These are phyloP conservation scores for Yarrowia divulgata DNA, from an alignment of 805 yeast species.

Conservation along the genomic window DNA sequence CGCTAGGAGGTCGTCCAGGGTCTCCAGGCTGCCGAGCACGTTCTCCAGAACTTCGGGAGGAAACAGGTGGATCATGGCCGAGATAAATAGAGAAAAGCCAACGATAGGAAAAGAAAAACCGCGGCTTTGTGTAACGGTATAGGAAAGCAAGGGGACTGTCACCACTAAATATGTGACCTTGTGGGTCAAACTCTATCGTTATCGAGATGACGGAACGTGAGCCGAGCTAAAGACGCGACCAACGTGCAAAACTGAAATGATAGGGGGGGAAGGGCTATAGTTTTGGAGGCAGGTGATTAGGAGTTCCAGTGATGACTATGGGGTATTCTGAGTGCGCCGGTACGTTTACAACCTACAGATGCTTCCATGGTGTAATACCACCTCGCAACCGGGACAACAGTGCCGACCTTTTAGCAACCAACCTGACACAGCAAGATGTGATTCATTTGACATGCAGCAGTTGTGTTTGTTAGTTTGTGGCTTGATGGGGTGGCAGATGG, in stretches of 20 bases:
- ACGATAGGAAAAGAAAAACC: too few species aligned
- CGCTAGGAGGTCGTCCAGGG: conserved; percentile 18
- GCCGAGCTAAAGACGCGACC: conserved; percentile 24
- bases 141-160: neutral
- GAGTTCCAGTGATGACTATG: too few species aligned
- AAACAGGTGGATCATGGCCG: conserved; percentile 19
- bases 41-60: conserved; percentile 24
- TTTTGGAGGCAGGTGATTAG: too few species aligned
- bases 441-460: neutral
- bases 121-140: neutral
- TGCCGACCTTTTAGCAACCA: neutral
- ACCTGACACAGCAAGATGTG: conserved; percentile 1
- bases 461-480: neutral
- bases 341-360: too few species aligned
- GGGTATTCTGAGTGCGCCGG: too few species aligned
- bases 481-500: neutral
- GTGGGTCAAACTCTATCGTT: conserved; percentile 38
- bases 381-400: neutral
- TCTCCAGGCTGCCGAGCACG: conserved; percentile 5
- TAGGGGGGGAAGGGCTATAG: neutral
- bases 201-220: conserved; percentile 23
- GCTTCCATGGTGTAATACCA: too few species aligned
- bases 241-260: neutral
- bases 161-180: conserved; percentile 27
- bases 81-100: neutral